These are phyloP conservation scores for Zhuliangozyma parablackwelliae DNA, from an alignment of 1,139 yeast genomes.

Conservation along the genomic window DNA sequence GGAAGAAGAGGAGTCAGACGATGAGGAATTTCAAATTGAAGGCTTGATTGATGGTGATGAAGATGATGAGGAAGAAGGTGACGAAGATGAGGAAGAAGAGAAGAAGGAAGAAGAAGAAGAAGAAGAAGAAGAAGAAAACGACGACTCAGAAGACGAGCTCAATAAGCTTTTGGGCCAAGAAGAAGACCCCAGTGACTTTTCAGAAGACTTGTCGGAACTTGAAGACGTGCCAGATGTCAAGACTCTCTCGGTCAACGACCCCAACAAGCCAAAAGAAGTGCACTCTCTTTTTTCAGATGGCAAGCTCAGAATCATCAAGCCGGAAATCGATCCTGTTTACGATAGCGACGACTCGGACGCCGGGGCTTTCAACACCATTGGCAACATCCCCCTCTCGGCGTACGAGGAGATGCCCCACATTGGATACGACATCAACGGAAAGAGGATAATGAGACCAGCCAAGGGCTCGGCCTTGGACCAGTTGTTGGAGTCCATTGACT, in stretches of 20 bases:
- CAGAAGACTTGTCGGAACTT: conserved; percentile 46
- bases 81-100: conserved; percentile 24
- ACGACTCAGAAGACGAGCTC: conserved; percentile 60
- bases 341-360: conserved; percentile 91
- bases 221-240: conserved; percentile 54
- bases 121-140: conserved; percentile 25
- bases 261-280: conserved; percentile 27
- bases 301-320: conserved; percentile 65
- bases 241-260: conserved; percentile 38
- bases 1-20: conserved; percentile 22
- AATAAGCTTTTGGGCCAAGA: conserved; percentile 54
- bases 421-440: conserved; percentile 96
- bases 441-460: conserved; percentile 98
- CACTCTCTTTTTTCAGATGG: conserved; percentile 75
- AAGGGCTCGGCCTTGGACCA: conserved; percentile 92
- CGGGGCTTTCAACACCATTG: conserved; percentile 84
- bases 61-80: conserved; percentile 16
- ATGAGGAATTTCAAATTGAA: conserved; percentile 27
- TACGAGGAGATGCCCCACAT: conserved; percentile 97
- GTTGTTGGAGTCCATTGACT: conserved; percentile 80
- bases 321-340: conserved; percentile 88
- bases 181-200: conserved; percentile 32
- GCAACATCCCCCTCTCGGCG: conserved; percentile 87
- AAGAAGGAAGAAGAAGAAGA: conserved; percentile 25
- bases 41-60: conserved; percentile 19